Base-by-base conservation (phyloP, 805 yeast species). In the Vanderwaltozyma verrucispora region DNA sequence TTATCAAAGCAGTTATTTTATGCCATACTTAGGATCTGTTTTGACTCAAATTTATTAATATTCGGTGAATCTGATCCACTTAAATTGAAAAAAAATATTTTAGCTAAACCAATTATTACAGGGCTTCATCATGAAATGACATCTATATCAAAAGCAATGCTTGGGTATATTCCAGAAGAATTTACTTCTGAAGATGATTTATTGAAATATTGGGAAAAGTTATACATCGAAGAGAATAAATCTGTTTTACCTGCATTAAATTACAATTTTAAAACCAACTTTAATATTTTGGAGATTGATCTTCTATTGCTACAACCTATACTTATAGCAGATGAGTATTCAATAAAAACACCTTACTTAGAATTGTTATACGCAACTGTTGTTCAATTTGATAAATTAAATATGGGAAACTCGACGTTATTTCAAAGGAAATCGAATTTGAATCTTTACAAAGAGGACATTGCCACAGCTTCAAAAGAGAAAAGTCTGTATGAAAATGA, bases 321-420 rank as follows among this genome's bases (percentile, higher is more conserved):
- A 39, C 63, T 86, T 37, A 65, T 86, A 40, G 94, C 92, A 13
- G 95, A 86, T 61, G 95, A 86, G 54, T 72, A 74, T 53, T 79
- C 80, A 34, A 77, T 85, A 36, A 79, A 81, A 51, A 84, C 95
- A 0, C 96, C 96, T 2, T 87, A 87, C 55, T 65, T 88, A 54
- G 96, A 88, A 62, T 84, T 83, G 46, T 64, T 85, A 39, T 88
- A 85, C 54, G 83, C 95, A 2, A 72, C 75, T 38, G 64, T 80
- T 65, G 74, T 81, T 45, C 87, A 80, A 53, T 69, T 65, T 37
- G 67, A 64, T 35, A 68, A 65, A 39, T 60, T 72, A 39, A 77
- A 76, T 44, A 42, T 46, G 4, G 64, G 64, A n/a, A 47, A 57
- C 10, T 52, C 67, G 3, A 47, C 49, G 23, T 50, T 52, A 51